These are phyloP conservation scores for Paramecium octaurelia DNA, from an alignment of 73 alveolate species.

Conservation along the genomic window DNA sequence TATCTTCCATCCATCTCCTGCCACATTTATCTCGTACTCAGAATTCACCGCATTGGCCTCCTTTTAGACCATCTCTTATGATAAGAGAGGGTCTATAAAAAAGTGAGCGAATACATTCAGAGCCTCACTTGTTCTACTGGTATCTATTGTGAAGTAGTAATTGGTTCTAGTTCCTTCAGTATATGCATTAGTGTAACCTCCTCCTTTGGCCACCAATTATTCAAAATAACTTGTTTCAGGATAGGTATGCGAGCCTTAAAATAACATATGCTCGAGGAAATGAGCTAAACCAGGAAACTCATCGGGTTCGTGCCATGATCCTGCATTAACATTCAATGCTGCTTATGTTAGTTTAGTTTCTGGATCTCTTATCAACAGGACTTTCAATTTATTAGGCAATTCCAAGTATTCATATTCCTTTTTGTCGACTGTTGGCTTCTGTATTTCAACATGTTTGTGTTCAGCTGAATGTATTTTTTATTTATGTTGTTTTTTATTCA, in stretches of 20 bases:
- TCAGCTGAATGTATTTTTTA: neutral
- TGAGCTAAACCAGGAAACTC: slow-evolving; percentile 78
- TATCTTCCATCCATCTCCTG: slow-evolving; percentile 54
- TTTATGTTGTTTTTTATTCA: neutral
- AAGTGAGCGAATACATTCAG: slow-evolving; percentile 39
- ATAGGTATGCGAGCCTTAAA: slow-evolving; percentile 50
- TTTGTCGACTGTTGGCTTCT: neutral
- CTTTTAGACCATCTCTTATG: slow-evolving; percentile 7
- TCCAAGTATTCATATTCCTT: slow-evolving; percentile 17
- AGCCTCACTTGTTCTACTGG: slow-evolving; percentile 12
- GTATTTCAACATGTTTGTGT: neutral
- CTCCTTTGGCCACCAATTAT: slow-evolving; percentile 29
- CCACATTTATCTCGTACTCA: slow-evolving; percentile 36
- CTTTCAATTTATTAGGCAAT: slow-evolving; percentile 61
- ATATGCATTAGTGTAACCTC: slow-evolving; percentile 54
- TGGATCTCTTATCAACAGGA: slow-evolving; percentile 67
- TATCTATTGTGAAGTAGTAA: slow-evolving; percentile 17
- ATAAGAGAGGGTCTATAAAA: slow-evolving; percentile 52
- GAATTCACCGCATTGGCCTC: slow-evolving; percentile 58
- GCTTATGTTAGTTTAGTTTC: slow-evolving; percentile 70
- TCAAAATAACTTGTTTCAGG: slow-evolving; percentile 49
- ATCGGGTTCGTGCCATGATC: slow-evolving; percentile 65
- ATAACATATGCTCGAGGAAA: slow-evolving; percentile 73
- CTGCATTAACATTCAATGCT: slow-evolving; percentile 72
- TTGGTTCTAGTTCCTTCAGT: slow-evolving; percentile 48